Percentiles rank a stretch among this genome's conserved stretches.
Conservation (phyloP, 345 rosid genomes). For the Eucalyptus urophylla region DNA sequence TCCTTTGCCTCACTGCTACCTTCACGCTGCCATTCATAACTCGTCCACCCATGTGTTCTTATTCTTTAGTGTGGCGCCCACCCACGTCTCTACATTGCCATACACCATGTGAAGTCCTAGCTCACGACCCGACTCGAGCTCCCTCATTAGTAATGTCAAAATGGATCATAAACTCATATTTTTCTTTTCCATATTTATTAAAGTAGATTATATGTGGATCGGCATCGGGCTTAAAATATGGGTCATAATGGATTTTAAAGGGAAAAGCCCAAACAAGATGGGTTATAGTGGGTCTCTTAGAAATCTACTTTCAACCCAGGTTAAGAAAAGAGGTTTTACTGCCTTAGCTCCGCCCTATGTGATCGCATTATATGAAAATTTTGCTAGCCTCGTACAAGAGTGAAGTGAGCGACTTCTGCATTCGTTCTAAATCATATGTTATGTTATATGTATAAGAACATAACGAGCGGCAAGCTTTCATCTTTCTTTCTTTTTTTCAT, state of each 20-base stretch:
- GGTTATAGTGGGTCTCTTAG: not conserved
- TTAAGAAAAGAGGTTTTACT: not conserved
- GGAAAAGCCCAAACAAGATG: not conserved
- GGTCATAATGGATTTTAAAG: not conserved
- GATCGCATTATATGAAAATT: no score
- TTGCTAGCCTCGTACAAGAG: not conserved
- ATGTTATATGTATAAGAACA: not conserved
- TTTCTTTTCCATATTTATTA: no score
- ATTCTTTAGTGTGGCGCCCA: not conserved
- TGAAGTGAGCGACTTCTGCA: not conserved
- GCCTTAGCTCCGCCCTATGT: not conserved
- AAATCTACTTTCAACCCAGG: not conserved
- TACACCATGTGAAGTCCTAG: not conserved
- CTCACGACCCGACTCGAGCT: not conserved
- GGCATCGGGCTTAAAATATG: no score
- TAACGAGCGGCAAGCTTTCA: not conserved
- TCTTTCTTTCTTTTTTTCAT: not conserved
- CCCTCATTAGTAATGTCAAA: not conserved
- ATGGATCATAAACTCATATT: rapidly evolving
- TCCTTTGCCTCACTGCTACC: not conserved
- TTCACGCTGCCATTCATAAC: not conserved
- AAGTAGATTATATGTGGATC: not conserved
- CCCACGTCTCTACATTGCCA: not conserved
- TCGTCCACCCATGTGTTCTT: not conserved
- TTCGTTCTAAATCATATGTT: not conserved